Conservation (phyloP, 2,329 filamentous ascomycete genomes). For the Amphichorda felina region DNA sequence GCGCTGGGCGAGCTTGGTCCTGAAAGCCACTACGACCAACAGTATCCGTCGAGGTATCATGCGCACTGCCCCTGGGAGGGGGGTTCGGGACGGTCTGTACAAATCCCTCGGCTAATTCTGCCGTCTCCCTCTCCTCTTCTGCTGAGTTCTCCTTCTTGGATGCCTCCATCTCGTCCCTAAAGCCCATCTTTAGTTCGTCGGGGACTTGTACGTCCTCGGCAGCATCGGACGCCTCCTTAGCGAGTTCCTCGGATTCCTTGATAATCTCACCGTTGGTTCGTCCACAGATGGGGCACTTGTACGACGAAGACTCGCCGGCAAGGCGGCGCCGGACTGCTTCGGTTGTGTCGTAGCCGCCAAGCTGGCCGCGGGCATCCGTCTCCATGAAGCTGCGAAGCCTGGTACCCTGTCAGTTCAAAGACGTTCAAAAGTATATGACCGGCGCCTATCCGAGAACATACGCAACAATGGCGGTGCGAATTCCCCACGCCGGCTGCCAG, state of each 20-base stretch:
- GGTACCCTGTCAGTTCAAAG: not conserved
- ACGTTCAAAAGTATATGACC: not conserved
- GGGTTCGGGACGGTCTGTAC: slow-evolving; percentile 32
- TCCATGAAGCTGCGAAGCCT: slow-evolving; percentile 84
- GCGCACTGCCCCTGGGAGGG: not conserved
- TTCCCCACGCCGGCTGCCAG: slow-evolving; percentile 97
- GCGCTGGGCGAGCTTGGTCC: not conserved
- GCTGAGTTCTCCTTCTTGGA: slow-evolving; percentile 6
- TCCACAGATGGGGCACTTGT: slow-evolving; percentile 59
- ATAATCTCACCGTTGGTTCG: slow-evolving; percentile 66
- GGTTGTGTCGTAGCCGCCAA: slow-evolving; percentile 75
- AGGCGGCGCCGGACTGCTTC: slow-evolving; percentile 55
- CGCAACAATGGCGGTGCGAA: slow-evolving; percentile 73
- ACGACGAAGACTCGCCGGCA: slow-evolving; percentile 54
- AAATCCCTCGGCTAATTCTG: slow-evolving; percentile 44
- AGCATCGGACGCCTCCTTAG: slow-evolving; percentile 21
- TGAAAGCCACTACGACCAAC: too few relatives aligned
- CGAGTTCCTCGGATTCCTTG: slow-evolving; percentile 51
- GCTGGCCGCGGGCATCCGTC: slow-evolving; percentile 73
- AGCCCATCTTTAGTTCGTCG: slow-evolving; percentile 52
- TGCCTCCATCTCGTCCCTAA: slow-evolving; percentile 56
- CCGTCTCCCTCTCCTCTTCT: slow-evolving; percentile 26
- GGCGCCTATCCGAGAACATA: slow-evolving; percentile 10
- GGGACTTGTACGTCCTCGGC: slow-evolving; percentile 35
- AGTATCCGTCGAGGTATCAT: too few relatives aligned